Base-by-base conservation (phyloP, 2,329 filamentous ascomycete genomes). In the Aureobasidium leucospermi region DNA sequence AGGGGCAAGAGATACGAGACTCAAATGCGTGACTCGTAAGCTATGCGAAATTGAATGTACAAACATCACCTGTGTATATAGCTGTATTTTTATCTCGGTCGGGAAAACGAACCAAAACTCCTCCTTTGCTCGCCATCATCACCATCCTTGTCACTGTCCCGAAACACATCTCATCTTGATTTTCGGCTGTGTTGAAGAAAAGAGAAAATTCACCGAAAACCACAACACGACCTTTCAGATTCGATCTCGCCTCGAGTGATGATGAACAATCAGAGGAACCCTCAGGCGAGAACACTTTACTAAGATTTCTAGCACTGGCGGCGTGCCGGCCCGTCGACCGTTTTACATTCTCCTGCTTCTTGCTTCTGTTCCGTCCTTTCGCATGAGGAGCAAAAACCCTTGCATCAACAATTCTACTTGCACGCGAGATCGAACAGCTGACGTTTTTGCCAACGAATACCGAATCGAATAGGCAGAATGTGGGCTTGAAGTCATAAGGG, bases 1-100 rank as follows among this genome's bases (percentile, higher is more conserved):
- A 85, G 94, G 75, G 94, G 94, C 67, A 99, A 99, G 84, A 88
- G 93, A 84, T 96, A 89, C 65, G 86, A 89, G 75, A 80, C 86
- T 15, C 56, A 59, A 36, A 60, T 49, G 52, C 55, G 55, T 38
- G 55, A 58, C 15, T 47, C 31, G 23, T 56, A 38, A 36, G 43
- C 11, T 10, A 39, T 34, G 36, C 49, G 36, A 41, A 42, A 55
- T 55, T 55, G 23, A 23, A 23, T 23, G 23, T 23, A 23, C 23
- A 23, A 23, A 23, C 23, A 23, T 23, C 23, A 23, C 23, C 23
- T 23, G 23, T 23, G 23, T 58, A 48, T 38, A 58, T 47, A 39
- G n/a, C 16, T 58, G 55, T 58, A 58, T 31, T 48, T 41, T 31
- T 58, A 58, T 43, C 23, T 49, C 23, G 36, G 16, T 34, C 29